Evolutionary conservation across 345 rosid genomes (phyloP).

Genomic region (Camelina laxa): DNA sequence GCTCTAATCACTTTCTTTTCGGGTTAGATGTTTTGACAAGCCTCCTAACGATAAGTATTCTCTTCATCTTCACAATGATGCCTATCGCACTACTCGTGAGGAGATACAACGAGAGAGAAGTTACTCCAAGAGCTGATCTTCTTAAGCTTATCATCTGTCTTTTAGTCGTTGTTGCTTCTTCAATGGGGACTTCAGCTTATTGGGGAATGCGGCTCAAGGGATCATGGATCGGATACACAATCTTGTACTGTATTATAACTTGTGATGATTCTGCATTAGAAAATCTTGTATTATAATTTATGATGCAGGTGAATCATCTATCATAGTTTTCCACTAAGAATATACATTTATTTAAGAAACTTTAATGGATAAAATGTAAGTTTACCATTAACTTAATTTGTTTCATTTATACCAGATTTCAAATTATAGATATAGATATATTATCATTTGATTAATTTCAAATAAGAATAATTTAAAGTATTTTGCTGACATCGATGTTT

Average conservation of each 20-base stretch:
- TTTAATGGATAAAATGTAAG: background rate
- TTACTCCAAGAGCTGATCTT: constrained; percentile 46
- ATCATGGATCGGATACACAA: constrained; percentile 56
- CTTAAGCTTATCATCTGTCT: constrained; percentile 49
- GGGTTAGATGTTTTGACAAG: constrained; percentile 55
- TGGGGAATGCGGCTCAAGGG: constrained; percentile 50
- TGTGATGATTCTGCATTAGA: background rate
- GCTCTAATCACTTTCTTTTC: constrained; percentile 61
- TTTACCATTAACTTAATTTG: background rate
- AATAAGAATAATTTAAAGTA: no score
- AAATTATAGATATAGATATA: no score
- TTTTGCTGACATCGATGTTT: no score
- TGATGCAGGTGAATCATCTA: background rate
- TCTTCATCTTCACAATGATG: constrained; percentile 62
- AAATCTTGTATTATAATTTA: background rate
- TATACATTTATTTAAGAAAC: background rate
- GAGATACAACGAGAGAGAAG: constrained; percentile 56
- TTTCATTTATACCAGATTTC: no score
- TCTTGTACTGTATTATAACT: no score
- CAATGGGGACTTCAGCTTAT: constrained; percentile 48
- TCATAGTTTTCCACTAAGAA: background rate
- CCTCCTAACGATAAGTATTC: constrained; percentile 62
- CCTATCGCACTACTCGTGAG: constrained; percentile 64
- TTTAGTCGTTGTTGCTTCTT: constrained; percentile 48
- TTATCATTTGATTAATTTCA: no score